A percentile compares a stretch with the other conserved stretches of the same genome.
Evolutionary conservation across 2,329 filamentous ascomycete species (phyloP).

Genomic region (Botryotinia convoluta): DNA sequence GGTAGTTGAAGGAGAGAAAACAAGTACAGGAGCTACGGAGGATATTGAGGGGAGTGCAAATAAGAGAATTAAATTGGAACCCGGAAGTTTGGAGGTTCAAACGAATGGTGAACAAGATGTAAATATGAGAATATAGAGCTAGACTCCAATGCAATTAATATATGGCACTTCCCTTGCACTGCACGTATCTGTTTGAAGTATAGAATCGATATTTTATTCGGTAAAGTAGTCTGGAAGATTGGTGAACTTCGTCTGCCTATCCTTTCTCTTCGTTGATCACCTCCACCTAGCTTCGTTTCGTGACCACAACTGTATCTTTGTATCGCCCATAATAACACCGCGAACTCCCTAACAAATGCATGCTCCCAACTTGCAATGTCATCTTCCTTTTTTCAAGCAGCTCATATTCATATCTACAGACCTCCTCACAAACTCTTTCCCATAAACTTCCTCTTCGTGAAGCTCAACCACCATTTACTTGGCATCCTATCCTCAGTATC

Average conservation of each 20-base stretch:
- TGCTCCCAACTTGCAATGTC: background rate
- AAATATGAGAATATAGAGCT: constrained; percentile 13
- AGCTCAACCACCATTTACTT: constrained; percentile 96
- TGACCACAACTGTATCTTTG: background rate
- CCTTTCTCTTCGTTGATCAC: background rate
- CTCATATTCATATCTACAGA: background rate
- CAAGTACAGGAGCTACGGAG: constrained; percentile 4
- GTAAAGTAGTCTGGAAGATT: background rate
- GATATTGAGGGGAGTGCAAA: constrained; percentile 3
- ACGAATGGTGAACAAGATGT: constrained; percentile 18
- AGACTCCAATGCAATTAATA: constrained; percentile 2
- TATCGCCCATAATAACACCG: constrained; percentile 6
- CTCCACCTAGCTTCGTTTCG: background rate
- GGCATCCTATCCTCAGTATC: constrained; percentile 64
- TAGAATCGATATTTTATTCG: background rate
- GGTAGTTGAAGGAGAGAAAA: constrained; percentile 17
- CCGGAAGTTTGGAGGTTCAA: background rate
- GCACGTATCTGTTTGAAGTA: background rate
- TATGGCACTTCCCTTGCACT: background rate
- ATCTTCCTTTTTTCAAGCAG: background rate
- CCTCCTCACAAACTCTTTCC: constrained; percentile 72
- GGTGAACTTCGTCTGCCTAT: background rate
- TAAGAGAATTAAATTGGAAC: constrained; percentile 21
- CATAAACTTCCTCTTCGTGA: constrained; percentile 99
- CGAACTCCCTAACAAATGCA: constrained; percentile 16